A percentile compares a stretch with the other conserved stretches of the same genome.
These are phyloP conservation scores for Samsoniella hepiali DNA, from an alignment of 2,329 filamentous ascomycete species.

Conservation along the genomic window DNA sequence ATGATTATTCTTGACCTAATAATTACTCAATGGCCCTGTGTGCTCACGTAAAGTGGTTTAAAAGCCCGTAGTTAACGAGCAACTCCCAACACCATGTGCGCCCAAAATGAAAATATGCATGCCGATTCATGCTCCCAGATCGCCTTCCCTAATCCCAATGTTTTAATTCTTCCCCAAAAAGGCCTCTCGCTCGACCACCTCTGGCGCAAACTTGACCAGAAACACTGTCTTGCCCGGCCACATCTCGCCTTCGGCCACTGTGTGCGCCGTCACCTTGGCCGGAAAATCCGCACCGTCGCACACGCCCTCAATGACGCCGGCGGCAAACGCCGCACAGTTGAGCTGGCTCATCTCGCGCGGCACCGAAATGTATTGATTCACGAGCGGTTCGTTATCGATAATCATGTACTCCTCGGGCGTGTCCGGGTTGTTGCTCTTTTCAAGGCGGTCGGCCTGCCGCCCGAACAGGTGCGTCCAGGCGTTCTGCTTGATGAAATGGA, in stretches of 20 bases:
- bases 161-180: constrained; percentile 61
- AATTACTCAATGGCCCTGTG: neutral
- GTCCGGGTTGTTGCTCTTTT: constrained; percentile 77
- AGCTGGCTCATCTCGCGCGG: constrained; percentile 94
- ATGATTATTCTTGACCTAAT: neutral
- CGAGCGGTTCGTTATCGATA: constrained; percentile 93
- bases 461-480: constrained; percentile 92
- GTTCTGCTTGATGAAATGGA: constrained; percentile 92
- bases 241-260: constrained; percentile 70
- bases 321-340: constrained; percentile 94
- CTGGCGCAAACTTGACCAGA: constrained; percentile 85
- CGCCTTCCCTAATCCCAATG: neutral
- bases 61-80: neutral
- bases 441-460: constrained; percentile 85
- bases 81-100: constrained; percentile 12
- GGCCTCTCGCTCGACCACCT: constrained; percentile 87
- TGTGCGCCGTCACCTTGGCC: constrained; percentile 86
- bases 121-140: neutral
- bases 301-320: constrained; percentile 90
- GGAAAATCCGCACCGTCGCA: constrained; percentile 91
- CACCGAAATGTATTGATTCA: constrained; percentile 90
- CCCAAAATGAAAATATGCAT: constrained; percentile 5
- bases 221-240: constrained; percentile 98
- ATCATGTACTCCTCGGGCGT: constrained; percentile 98
- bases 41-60: neutral